Evolutionary conservation across 306 rosid genomes (phyloP).

Genomic region (Arachis hypogaea): DNA sequence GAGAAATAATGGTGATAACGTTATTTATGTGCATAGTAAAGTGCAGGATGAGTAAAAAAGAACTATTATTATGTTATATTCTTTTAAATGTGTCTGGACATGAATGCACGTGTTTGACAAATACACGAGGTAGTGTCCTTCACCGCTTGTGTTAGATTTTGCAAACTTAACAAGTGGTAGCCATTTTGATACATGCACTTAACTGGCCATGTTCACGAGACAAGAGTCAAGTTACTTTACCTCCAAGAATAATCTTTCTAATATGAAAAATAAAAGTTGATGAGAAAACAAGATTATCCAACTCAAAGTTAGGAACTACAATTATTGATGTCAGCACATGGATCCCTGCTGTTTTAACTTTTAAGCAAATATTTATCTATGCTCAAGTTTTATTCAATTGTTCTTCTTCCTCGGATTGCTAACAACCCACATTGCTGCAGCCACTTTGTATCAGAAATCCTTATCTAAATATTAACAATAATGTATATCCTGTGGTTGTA

Average conservation of each 20-base stretch:
- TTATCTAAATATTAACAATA: background rate
- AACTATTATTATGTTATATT: no score
- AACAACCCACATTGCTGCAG: no score
- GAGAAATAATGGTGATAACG: background rate
- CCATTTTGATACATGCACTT: background rate
- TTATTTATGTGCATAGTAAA: constrained; percentile 5
- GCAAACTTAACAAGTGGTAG: background rate
- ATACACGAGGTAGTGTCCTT: constrained; percentile 40
- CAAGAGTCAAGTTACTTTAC: background rate
- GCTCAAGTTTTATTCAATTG: no score
- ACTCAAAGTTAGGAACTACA: background rate
- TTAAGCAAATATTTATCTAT: background rate
- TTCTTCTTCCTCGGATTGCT: no score
- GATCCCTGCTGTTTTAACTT: background rate
- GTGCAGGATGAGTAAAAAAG: constrained; percentile 7
- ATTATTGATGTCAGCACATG: background rate
- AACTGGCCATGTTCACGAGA: background rate
- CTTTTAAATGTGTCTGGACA: background rate
- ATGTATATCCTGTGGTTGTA: constrained; percentile 18
- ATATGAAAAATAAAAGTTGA: background rate
- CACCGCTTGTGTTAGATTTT: constrained; percentile 32
- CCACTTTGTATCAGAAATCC: no score
- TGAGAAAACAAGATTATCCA: background rate
- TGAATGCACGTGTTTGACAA: constrained; percentile 40
- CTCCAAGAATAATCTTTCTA: background rate